Base-by-base conservation (phyloP, 768 basidiomycete species). In the Rhodocollybia butyracea region DNA sequence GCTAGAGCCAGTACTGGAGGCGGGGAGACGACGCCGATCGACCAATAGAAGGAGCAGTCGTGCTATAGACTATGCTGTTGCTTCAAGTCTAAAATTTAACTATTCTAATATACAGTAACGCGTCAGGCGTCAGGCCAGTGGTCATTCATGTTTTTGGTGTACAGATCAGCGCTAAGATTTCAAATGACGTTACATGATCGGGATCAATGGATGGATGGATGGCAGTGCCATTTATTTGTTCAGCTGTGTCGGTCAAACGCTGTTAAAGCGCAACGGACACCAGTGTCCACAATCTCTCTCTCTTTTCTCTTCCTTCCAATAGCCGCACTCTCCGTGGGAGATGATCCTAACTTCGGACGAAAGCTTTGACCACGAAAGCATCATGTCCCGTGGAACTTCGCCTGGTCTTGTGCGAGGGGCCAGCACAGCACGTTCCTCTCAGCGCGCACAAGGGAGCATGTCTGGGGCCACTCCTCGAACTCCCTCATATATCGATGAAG, bases 1-100 rank as follows among this genome's bases (percentile, higher is more conserved):
- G 79, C 78, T 41, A 73, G 81, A 57, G 70, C 71, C 51, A 84
- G 82, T 63, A 60, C 76, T 57, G 75, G 68, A 36, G 67, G 76
- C 57, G 64, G 64, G 36, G 74, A 79, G 50, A 67, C 65, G 27
- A 73, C 73, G 19, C 73, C 75, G 34, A 64, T 78, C 55, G 71
- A 73, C 10, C 43, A 46, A 21, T 8, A 31, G 13, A 34, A 40
- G 21, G 17, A 13, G 21, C 21, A 43, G 41, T 10, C 45, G 21
- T 26, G 15, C 12, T 26, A 12, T 46, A 24, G 42, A 43, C 8
- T 10, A 11, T 10, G 21, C 21, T 43, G 21, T 43, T 36, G 17
- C 34, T 36, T 17, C 17, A 36, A 43, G n/a, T n/a, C n/a, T n/a
- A n/a, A n/a, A n/a, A n/a, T n/a, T n/a, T n/a, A n/a, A n/a, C n/a